A percentile compares a stretch with the other conserved stretches of the same genome.
Evolutionary conservation across 2,329 filamentous ascomycete genomes (phyloP).

Genomic region (Parasarocladium wereldwijsianum): DNA sequence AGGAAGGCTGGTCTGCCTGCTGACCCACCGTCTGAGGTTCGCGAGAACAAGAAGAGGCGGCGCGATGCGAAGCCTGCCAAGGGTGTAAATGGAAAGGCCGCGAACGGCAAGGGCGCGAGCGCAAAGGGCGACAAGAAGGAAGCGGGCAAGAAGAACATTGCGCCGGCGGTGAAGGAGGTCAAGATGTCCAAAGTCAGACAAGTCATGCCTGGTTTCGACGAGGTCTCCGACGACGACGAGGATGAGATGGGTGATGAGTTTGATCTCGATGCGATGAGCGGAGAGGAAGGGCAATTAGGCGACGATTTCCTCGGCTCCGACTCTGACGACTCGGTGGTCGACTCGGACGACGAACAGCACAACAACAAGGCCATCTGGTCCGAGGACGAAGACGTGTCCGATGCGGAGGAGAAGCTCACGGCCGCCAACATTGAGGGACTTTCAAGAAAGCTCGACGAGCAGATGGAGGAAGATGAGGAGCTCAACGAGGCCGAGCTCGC

Average conservation of each 20-base stretch:
- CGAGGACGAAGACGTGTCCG: slow-evolving; percentile 81
- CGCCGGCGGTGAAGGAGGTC: slow-evolving; percentile 17
- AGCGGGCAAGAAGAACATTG: slow-evolving; percentile 16
- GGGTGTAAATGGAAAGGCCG: slow-evolving; percentile 11
- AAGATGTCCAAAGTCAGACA: slow-evolving; percentile 16
- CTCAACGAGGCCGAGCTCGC: slow-evolving; percentile 77
- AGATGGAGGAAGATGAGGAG: slow-evolving; percentile 63
- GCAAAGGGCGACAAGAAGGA: slow-evolving; percentile 14
- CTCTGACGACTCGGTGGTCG: slow-evolving; percentile 45
- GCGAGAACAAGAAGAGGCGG: slow-evolving; percentile 45
- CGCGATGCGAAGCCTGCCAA: slow-evolving; percentile 18
- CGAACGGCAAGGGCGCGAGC: slow-evolving; percentile 16
- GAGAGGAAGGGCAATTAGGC: slow-evolving; percentile 28
- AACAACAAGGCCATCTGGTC: slow-evolving; percentile 62
- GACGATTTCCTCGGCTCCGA: slow-evolving; percentile 46
- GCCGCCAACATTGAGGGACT: slow-evolving; percentile 93
- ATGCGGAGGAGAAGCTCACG: slow-evolving; percentile 79
- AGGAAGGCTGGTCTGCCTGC: slow-evolving; percentile 65
- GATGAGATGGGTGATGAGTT: slow-evolving; percentile 21
- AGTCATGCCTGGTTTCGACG: slow-evolving; percentile 25
- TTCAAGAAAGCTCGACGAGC: slow-evolving; percentile 67
- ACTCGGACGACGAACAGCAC: slow-evolving; percentile 51
- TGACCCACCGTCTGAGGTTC: slow-evolving; percentile 38
- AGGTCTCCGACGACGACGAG: slow-evolving; percentile 28
- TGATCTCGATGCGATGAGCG: slow-evolving; percentile 32